A percentile compares a stretch with the other conserved stretches of the same genome.
phyloP scores from a whole-genome alignment of 1,139 yeast species.

The Kodamaea derodonti region DNA sequence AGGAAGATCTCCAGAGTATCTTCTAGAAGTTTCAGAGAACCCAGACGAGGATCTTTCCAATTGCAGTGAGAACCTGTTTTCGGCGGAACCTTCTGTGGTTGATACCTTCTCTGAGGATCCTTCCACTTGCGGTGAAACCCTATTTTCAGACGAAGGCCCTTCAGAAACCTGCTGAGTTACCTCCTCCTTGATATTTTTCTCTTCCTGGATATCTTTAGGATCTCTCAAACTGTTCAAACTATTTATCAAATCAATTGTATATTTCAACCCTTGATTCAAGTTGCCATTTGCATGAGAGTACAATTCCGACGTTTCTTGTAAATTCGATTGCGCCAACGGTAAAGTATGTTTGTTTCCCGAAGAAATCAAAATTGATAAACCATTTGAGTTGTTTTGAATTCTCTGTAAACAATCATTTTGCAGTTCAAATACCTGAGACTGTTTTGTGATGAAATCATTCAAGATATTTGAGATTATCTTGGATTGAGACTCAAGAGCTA shows the following conservation, averaged over 20 bases:
- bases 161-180: no score
- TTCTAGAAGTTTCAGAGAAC: no score
- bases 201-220: no score
- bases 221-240: no score
- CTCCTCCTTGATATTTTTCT: no score
- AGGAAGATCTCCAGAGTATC: no score
- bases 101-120: no score
- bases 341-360: constrained; percentile 15
- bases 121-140: no score
- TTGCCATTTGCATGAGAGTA: constrained; percentile 12
- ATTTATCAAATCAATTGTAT: constrained; percentile 16
- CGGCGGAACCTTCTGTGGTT: no score
- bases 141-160: no score
- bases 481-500: constrained; percentile 16
- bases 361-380: constrained; percentile 18
- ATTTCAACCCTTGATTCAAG: constrained; percentile 16
- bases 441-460: background rate
- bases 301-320: constrained; percentile 16
- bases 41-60: no score
- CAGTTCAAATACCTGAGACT: constrained; percentile 11
- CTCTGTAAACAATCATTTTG: constrained; percentile 20
- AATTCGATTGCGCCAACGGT: constrained; percentile 17
- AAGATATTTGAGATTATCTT: constrained; percentile 4
- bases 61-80: no score
- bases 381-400: constrained; percentile 18